phyloP scores from a whole-genome alignment of 345 rosid genomes.

The Acer negundo region DNA sequence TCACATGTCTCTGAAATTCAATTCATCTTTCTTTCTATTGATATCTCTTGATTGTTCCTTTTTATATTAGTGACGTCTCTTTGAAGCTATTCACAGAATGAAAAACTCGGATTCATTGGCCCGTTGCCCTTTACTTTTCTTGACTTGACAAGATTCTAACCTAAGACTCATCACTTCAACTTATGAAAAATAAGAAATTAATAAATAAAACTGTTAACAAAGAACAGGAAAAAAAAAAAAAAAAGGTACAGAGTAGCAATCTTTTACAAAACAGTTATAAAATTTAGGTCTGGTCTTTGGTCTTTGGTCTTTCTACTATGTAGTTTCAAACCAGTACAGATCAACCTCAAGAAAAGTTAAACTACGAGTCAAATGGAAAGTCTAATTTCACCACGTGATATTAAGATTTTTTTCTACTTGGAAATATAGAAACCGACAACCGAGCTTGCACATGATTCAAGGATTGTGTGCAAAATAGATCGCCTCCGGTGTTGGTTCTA shows the following conservation, averaged over 20 bases:
- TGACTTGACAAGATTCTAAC: constrained; percentile 4
- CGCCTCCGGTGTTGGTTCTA: background rate
- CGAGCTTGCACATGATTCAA: constrained; percentile 1
- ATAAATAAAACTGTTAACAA: background rate
- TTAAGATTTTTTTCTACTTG: background rate
- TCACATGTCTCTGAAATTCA: background rate
- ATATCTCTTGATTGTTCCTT: background rate
- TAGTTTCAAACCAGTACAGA: background rate
- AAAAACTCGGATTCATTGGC: background rate
- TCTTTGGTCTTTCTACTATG: too few relatives aligned
- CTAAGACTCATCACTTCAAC: background rate
- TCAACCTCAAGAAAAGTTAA: background rate
- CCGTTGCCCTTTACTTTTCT: background rate
- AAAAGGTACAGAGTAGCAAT: background rate
- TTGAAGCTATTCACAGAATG: background rate
- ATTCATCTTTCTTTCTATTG: background rate
- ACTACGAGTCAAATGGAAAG: background rate
- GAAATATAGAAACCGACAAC: background rate
- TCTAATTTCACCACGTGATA: constrained; percentile 9
- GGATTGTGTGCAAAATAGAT: background rate
- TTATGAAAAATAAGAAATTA: too few relatives aligned
- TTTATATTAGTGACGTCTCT: background rate
- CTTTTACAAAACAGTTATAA: background rate
- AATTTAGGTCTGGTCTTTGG: background rate
- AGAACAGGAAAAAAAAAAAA: too few relatives aligned